phyloP scores from a whole-genome alignment of 2,329 filamentous ascomycete species.

The Neocucurbitaria cava region DNA sequence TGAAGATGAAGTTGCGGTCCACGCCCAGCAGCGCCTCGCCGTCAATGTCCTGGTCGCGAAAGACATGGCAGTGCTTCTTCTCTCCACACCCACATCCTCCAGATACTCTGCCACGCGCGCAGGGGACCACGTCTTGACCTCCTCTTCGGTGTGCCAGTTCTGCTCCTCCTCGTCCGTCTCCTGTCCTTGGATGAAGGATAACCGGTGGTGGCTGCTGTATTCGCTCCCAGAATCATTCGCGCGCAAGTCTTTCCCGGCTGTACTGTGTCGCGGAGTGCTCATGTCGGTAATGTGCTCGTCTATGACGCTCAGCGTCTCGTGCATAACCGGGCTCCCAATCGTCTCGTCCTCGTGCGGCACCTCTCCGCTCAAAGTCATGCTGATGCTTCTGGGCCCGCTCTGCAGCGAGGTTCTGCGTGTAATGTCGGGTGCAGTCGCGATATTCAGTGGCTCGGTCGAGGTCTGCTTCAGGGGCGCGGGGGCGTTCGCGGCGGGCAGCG shows the following conservation, averaged over 20 bases:
- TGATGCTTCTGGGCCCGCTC: slow-evolving; percentile 39
- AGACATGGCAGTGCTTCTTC: slow-evolving; percentile 89
- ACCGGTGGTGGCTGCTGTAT: slow-evolving; percentile 81
- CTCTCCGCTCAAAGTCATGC: slow-evolving; percentile 45
- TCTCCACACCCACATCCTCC: slow-evolving; percentile 85
- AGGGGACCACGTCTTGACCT: slow-evolving; percentile 82
- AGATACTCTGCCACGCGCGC: slow-evolving; percentile 88
- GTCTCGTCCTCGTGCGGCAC: slow-evolving; percentile 48
- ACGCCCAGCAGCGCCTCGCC: slow-evolving; percentile 92
- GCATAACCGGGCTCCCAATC: slow-evolving; percentile 79
- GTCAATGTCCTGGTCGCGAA: slow-evolving; percentile 92
- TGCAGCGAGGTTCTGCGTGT: slow-evolving; percentile 33
- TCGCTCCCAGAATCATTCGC: slow-evolving; percentile 83
- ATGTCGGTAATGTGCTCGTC: slow-evolving; percentile 96
- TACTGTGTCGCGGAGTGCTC: slow-evolving; percentile 65
- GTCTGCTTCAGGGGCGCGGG: slow-evolving; percentile 24
- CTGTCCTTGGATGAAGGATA: slow-evolving; percentile 92
- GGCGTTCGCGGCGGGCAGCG: slow-evolving; percentile 22
- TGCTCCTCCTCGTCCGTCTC: slow-evolving; percentile 95
- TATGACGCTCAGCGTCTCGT: slow-evolving; percentile 94
- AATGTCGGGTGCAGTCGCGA: slow-evolving; percentile 20
- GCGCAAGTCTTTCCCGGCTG: slow-evolving; percentile 60
- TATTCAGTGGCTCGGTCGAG: slow-evolving; percentile 40
- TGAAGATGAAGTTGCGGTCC: slow-evolving; percentile 93
- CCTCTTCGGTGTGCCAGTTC: slow-evolving; percentile 68